A percentile compares a stretch with the other conserved stretches of the same genome.
phyloP scores from a whole-genome alignment of 2,329 filamentous ascomycete species.

The Colletotrichum orbiculare region DNA sequence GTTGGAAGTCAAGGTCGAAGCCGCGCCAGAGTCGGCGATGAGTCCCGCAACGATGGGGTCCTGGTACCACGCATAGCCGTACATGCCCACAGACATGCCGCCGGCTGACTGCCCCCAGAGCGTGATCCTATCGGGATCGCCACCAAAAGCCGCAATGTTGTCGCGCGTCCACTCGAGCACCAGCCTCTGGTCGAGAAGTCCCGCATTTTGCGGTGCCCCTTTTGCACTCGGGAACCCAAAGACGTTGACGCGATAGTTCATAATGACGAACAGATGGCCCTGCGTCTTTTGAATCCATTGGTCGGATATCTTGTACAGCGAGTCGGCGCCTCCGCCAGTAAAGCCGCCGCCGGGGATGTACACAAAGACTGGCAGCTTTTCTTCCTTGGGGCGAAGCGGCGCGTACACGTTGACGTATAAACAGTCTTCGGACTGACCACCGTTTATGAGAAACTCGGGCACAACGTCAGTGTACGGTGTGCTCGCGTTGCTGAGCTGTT shows the following conservation, averaged over 20 bases:
- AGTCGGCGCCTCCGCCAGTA: conserved; percentile 22
- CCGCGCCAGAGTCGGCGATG: conserved; percentile 26
- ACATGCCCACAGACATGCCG: conserved; percentile 25
- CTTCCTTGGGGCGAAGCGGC: conserved; percentile 29
- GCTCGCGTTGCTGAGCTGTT: conserved; percentile 42
- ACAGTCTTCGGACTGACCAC: conserved; percentile 45
- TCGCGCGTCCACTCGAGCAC: conserved; percentile 49
- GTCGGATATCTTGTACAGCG: conserved; percentile 36
- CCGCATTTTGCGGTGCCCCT: conserved; percentile 43
- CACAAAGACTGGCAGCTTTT: conserved; percentile 9
- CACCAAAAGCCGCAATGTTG: conserved; percentile 49
- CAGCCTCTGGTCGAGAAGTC: conserved; percentile 46
- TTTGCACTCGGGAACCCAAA: conserved; percentile 45
- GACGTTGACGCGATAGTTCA: conserved; percentile 46
- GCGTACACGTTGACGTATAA: conserved; percentile 48
- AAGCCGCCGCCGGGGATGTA: conserved; percentile 27
- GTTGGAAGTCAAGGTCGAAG: conserved; percentile 4
- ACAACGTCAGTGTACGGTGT: conserved; percentile 29
- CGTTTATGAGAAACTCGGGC: conserved; percentile 20
- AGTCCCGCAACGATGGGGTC: conserved; percentile 24
- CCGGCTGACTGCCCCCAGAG: conserved; percentile 34
- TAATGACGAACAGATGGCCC: conserved; percentile 42
- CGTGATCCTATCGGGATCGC: conserved; percentile 40
- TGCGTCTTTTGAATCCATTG: conserved; percentile 40
- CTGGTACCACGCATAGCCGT: conserved; percentile 23